Base-by-base conservation (phyloP, 2,329 filamentous ascomycete species). In the Ramularia collo-cygni region DNA sequence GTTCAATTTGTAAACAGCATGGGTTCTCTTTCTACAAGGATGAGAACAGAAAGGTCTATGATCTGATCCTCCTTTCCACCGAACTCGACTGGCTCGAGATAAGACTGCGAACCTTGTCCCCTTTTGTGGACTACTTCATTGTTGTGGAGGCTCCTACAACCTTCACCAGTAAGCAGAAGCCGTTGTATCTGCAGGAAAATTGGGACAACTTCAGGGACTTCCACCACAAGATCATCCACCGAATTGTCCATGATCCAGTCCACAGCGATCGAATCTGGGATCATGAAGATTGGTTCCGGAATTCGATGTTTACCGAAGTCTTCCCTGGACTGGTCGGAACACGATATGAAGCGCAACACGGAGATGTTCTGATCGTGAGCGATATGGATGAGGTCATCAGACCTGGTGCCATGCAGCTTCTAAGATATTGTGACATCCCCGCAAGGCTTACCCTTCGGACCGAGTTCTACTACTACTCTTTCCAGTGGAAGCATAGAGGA, bases 11-110 rank as follows among this genome's bases (percentile, higher is more conserved):
- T 33, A 14, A 16, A 33, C 13, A 17, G 14, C 14, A 33, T 6
- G 31, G 31, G 4, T 33, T 33, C 16, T n/a, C 31, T 12, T 19
- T 9, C 3, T 33, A 33, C 31, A 33, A 13, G 19, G 8, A 19
- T 4, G 6, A 19, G 14, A 17, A 33, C 9, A 16, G 75, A 36
- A 76, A 75, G 54, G 63, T 79, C 21, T 79, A 77, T 56, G 79
- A 83, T 54, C 64, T 83, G 2, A 67, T 79, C 51, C 72, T 81
- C 66, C 61, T 81, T 50, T 79, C 77, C 49, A 72, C 68, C 2
- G 79, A 82, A 60, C 65, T 82, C 9, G 78, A 82, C 60, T 79
- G 76, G 69, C 67, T 83, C 29, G 78, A 83, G 57, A 74, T 83
- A 34, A 74, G 77, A 8, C 64, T 83, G 3, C 68, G 76, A 51